Evolutionary conservation across 495 filamentous ascomycete genomes (phyloP).

Genomic region (Neurospora cerealis): DNA sequence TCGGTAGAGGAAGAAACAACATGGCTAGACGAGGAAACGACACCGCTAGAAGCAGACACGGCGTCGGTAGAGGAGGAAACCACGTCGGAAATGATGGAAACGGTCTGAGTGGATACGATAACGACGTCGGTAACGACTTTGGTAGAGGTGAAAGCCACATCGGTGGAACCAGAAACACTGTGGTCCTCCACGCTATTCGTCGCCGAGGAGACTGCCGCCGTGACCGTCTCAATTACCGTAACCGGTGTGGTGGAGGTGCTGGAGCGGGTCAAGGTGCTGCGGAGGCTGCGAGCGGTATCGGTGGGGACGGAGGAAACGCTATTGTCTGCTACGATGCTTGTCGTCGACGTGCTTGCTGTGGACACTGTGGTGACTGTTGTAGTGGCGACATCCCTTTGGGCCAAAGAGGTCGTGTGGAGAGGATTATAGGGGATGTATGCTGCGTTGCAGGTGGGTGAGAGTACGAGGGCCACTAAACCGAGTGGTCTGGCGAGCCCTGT

Average conservation of each 20-base stretch:
- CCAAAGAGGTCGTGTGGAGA: not conserved
- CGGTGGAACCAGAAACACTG: not conserved
- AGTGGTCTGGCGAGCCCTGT: not conserved
- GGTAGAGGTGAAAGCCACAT: not conserved
- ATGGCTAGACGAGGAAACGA: not conserved
- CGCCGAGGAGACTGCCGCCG: not conserved
- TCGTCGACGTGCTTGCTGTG: not conserved
- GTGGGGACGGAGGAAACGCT: not conserved
- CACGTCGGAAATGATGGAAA: not conserved
- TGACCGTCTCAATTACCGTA: not conserved
- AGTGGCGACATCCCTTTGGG: not conserved
- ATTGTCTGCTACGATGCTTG: not conserved
- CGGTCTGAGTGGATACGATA: not conserved
- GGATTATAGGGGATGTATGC: no score
- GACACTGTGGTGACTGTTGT: not conserved
- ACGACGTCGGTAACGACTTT: not conserved
- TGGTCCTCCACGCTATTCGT: not conserved
- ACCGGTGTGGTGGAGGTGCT: not conserved
- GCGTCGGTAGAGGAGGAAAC: not conserved
- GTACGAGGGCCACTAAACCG: not conserved
- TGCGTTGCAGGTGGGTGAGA: not conserved
- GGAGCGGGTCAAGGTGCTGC: not conserved
- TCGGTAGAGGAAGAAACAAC: not conserved
- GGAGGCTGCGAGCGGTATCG: not conserved
- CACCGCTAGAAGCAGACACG: not conserved